Evolutionary conservation across 345 rosid species (phyloP), one percentile per base, ranked within the genome.

Genomic region (Litchi chinensis): DNA sequence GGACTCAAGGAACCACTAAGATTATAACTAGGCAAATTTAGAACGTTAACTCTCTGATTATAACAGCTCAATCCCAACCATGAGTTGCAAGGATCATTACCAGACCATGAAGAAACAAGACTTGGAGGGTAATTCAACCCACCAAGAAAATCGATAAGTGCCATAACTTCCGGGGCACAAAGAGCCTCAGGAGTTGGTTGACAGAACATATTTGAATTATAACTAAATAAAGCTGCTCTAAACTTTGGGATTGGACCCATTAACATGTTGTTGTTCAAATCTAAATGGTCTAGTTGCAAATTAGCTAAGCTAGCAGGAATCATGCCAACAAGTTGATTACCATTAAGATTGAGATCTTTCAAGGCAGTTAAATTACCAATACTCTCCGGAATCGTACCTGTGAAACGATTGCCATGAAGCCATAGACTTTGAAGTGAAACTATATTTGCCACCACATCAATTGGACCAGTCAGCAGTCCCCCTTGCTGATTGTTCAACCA

Each of bases 391-490:
- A 93, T 91, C 59, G 81, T 57, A 12, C 97, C 97, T 10, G 92
- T 83, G 86, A 93, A 93, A 75, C 81, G 82, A 64, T 93, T 93
- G 75, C 97, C 95, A 50, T 93, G 97, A 64, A 93, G 92, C 97
- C 97, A 93, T n/a, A 93, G 86, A 70, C 78, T 79, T 41, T 70
- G 82, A 44, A 88, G 85, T 5, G 86, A 87, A 28, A 21, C 80
- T 85, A 93, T 91, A 24, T 89, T 87, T 32, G 90, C 80, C 70
- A 90, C 86, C 59, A 86, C 84, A 77, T 91, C 91, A 73, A 93
- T 85, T 6, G 90, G 77, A 69, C 97, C 93, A 21, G 76, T 86
- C 77, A 93, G 79, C 39, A 90, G 89, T 8, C 82, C 86, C 2
- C 85, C 86, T 7, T 70, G n/a, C 79, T 91, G 97, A 66, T 93